Base-by-base conservation (phyloP, 768 basidiomycete species). In the Gloeostereum incarnatum region DNA sequence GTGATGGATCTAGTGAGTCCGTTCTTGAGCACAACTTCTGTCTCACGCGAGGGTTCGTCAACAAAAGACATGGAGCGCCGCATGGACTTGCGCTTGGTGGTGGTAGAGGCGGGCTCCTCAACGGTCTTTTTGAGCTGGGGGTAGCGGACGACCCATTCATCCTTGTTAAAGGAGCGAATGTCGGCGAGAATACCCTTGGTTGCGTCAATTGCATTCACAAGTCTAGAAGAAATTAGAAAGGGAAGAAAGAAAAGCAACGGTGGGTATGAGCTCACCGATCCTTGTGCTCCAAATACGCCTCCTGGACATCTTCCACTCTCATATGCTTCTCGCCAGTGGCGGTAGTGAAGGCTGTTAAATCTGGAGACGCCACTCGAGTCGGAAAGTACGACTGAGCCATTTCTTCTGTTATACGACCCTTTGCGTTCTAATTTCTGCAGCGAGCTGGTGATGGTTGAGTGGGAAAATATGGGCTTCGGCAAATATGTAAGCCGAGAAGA, bases 61-160 rank as follows among this genome's bases (percentile, higher is more conserved):
- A 78, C 85, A 54, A 93, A 91, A 26, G 86, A 81, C 31, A 91
- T 68, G 17, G 83, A 82, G 39, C 81, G 82, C 32, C 76, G 77
- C 20, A 72, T 54, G 24, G 45, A 41, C 49, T 66, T 62, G 40
- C 64, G 67, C 27, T 61, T 61, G 30, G 54, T 48, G 16, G 58
- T 43, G 45, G 58, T 48, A 1, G 61, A 35, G 9, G 55, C n/a
- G 14, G 58, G 50, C 2, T 58, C 47, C 10, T 45, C 48, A 1
- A 59, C 38, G 39, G 72, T 65, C 38, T 78, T 71, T 21, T 66
- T 62, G 39, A 92, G 64, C 52, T 75, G 73, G 38, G 93, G 93
- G 58, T 98, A 98, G 41, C 88, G 68, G 11, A 97, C 78, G 18
- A 86, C 73, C 92, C 90, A 96, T 46, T 84, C 73, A 26, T 78